Percentiles rank a stretch among this genome's conserved stretches.
Conservation (phyloP, 208 protist genomes). For the Acanthamoeba castellanii region DNA sequence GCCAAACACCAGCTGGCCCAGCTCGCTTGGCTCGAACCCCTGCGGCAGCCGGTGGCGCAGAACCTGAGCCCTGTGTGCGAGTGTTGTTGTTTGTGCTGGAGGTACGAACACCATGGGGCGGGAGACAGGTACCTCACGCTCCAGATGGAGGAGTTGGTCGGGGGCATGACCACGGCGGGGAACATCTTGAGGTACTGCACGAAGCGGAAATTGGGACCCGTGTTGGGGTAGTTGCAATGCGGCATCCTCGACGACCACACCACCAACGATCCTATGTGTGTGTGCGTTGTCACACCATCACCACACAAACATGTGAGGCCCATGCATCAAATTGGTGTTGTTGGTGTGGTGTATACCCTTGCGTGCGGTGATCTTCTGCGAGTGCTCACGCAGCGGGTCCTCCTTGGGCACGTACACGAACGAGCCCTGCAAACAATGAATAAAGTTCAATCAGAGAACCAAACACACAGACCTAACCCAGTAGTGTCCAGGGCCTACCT, state of each 20-base stretch:
- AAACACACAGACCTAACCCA: no score
- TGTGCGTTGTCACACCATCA: not conserved
- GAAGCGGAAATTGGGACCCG: slow-evolving; percentile 17
- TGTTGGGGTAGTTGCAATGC: slow-evolving; percentile 73
- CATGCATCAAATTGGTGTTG: not conserved
- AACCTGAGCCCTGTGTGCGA: not conserved
- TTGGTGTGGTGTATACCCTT: not conserved
- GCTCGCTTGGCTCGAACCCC: slow-evolving; percentile 44
- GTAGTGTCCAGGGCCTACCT: not conserved
- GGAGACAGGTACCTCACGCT: not conserved
- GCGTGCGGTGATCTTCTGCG: slow-evolving; percentile 54
- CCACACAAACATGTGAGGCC: not conserved
- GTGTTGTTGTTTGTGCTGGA: not conserved
- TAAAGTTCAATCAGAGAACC: no score
- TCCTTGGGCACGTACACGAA: slow-evolving; percentile 69
- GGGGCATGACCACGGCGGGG: not conserved
- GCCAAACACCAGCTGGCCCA: slow-evolving; percentile 10
- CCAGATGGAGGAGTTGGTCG: not conserved
- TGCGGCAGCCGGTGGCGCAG: not conserved
- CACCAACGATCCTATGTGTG: slow-evolving; percentile 31
- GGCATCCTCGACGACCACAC: slow-evolving; percentile 65
- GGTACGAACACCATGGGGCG: no score
- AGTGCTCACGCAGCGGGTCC: slow-evolving; percentile 45
- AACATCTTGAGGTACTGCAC: slow-evolving; percentile 76
- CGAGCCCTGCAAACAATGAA: not conserved